A percentile compares a stretch with the other conserved stretches of the same genome.
Evolutionary conservation across 1,284 basidiomycete species (phyloP).

Genomic region (Rhodotorula sp.): DNA sequence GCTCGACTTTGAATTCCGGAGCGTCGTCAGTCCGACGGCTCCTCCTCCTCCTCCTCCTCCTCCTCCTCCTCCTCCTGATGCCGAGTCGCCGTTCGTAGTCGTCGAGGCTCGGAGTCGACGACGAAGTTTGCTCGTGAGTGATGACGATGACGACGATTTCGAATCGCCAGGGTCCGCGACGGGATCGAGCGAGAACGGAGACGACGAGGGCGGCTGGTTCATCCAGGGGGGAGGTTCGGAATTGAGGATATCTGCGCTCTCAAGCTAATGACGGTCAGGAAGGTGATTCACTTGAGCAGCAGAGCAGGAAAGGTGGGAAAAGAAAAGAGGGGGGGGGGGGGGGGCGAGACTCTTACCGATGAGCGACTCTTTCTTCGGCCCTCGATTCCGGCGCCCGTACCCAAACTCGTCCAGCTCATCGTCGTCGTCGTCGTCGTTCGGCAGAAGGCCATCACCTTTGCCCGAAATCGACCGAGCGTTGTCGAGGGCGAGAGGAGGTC

Average conservation of each 20-base stretch:
- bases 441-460: not conserved
- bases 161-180: not conserved
- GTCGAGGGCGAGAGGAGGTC: not conserved
- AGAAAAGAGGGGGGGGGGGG: too few relatives aligned
- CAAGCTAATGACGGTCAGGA: too few relatives aligned
- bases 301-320: too few relatives aligned
- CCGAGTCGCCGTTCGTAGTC: not conserved
- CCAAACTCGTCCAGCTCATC: conserved; percentile 30
- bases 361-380: conserved; percentile 26
- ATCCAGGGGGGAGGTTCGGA: conserved; percentile 27
- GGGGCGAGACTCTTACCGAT: conserved; percentile 6
- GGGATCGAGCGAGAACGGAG: not conserved
- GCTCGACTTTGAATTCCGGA: conserved; percentile 9
- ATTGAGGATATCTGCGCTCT: conserved; percentile 23
- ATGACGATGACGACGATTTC: not conserved
- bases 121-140: conserved; percentile 8
- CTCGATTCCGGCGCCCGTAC: conserved; percentile 8
- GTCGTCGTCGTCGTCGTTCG: conserved; percentile 25
- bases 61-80: not conserved
- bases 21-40: conserved; percentile 2
- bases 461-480: not conserved
- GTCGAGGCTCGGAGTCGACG: conserved; percentile 8
- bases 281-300: not conserved
- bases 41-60: too few relatives aligned
- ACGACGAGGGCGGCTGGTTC: not conserved